A percentile compares a stretch with the other conserved stretches of the same genome.
Conservation (phyloP, 768 basidiomycete species). For the Plicaturopsis crispa region DNA sequence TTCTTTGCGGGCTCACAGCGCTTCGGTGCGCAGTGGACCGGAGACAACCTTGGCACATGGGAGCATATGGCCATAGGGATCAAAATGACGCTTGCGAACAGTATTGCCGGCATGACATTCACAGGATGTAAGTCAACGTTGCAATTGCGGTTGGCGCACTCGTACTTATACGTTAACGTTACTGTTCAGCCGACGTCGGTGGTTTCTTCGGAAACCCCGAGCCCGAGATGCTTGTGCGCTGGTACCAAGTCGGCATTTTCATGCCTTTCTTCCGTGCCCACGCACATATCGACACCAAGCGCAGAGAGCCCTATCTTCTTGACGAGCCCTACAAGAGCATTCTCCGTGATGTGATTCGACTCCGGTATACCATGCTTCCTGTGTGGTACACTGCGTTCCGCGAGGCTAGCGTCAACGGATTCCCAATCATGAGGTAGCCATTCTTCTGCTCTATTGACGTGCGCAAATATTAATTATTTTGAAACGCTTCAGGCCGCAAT, state of each 20-base stretch:
- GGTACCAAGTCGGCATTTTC: constrained; percentile 95
- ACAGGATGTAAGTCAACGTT: constrained; percentile 68
- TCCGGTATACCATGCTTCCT: constrained; percentile 83
- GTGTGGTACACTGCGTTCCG: constrained; percentile 98
- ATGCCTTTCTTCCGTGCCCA: constrained; percentile 98
- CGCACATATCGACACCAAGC: constrained; percentile 96
- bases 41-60: constrained; percentile 97
- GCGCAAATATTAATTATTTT: background rate
- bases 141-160: background rate
- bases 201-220: constrained; percentile 98
- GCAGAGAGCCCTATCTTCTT: constrained; percentile 90
- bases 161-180: constrained; percentile 4
- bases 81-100: constrained; percentile 87
- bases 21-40: constrained; percentile 98
- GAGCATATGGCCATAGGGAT: constrained; percentile 92
- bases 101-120: constrained; percentile 88
- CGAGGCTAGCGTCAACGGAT: constrained; percentile 73
- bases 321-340: constrained; percentile 87
- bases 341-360: constrained; percentile 66
- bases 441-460: background rate
- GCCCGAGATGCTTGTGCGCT: constrained; percentile 89
- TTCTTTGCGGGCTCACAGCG: constrained; percentile 96
- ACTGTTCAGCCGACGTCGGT: constrained; percentile 80
- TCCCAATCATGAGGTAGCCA: constrained; percentile 77
- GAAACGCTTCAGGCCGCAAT: constrained; percentile 73